Evolutionary conservation across 2,329 filamentous ascomycete species (phyloP).

Genomic region (Sporothrix humicola): DNA sequence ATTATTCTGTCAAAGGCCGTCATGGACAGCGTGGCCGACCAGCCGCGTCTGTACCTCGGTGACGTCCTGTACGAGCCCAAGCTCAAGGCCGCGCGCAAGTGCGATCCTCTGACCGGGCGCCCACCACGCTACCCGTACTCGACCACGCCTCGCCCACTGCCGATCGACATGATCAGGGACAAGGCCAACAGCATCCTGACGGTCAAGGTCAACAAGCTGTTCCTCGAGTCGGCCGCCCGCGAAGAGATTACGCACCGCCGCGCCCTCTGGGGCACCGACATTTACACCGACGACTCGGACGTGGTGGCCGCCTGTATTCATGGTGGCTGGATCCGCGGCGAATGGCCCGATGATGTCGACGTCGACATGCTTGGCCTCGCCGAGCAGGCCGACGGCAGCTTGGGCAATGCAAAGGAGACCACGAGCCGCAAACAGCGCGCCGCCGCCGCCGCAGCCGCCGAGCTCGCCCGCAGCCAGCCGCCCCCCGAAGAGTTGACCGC

Average conservation of each 20-base stretch:
- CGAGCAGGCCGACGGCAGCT: conserved; percentile 41
- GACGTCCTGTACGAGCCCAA: conserved; percentile 79
- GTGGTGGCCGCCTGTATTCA: conserved; percentile 92
- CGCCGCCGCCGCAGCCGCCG: conserved; percentile 41
- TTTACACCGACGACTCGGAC: conserved; percentile 97
- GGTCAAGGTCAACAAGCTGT: conserved; percentile 81
- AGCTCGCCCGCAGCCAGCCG: conserved; percentile 33
- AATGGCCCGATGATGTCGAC: conserved; percentile 82
- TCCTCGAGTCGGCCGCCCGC: conserved; percentile 70
- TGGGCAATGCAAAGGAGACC: conserved; percentile 32
- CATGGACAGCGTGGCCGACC: conserved; percentile 71
- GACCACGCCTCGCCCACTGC: conserved; percentile 72
- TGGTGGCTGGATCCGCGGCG: conserved; percentile 87
- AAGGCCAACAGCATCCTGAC: conserved; percentile 91
- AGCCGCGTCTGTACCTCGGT: conserved; percentile 80
- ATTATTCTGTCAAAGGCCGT: conserved; percentile 72
- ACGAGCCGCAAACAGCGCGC: conserved; percentile 41
- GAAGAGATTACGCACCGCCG: conserved; percentile 83
- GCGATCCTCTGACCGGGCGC: conserved; percentile 58
- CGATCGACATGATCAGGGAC: conserved; percentile 71
- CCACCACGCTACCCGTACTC: conserved; percentile 45
- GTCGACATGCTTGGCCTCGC: conserved; percentile 67
- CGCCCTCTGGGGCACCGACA: conserved; percentile 88
- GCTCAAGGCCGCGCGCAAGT: conserved; percentile 60
- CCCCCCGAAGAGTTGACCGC: conserved; percentile 54